Evolutionary conservation across 73 alveolate genomes (phyloP).

Genomic region (Vitrella brassicaformis): DNA sequence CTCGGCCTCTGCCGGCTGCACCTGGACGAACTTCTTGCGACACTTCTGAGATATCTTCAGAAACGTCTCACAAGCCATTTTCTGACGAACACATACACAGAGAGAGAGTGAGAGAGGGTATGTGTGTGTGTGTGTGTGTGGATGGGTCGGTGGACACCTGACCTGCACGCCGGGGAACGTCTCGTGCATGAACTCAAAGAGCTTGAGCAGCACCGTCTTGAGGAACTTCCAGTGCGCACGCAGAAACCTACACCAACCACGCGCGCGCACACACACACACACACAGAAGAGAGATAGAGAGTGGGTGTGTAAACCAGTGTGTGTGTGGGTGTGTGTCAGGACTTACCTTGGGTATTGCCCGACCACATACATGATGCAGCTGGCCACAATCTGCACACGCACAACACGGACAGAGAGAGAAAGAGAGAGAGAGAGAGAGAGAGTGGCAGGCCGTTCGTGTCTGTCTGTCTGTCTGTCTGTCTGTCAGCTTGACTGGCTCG

Average conservation of each 20-base stretch:
- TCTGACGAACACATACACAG: too few relatives aligned
- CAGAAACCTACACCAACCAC: too few relatives aligned
- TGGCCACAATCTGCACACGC: conserved; percentile 45
- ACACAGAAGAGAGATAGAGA: too few relatives aligned
- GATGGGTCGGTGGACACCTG: too few relatives aligned
- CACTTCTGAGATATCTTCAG: too few relatives aligned
- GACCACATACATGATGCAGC: conserved; percentile 85
- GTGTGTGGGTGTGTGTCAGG: neutral
- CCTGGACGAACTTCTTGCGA: too few relatives aligned
- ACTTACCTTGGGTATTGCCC: conserved; percentile 80
- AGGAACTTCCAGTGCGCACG: conserved; percentile 84
- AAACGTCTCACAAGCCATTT: too few relatives aligned
- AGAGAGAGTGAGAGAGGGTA: too few relatives aligned
- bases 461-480: too few relatives aligned
- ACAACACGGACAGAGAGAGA: neutral
- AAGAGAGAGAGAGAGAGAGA: neutral
- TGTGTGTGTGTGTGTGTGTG: too few relatives aligned
- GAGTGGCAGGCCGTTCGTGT: neutral
- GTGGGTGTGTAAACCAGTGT: neutral
- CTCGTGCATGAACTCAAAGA: conserved; percentile 92
- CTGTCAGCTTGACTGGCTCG: neutral
- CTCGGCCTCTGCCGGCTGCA: too few relatives aligned
- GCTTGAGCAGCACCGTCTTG: conserved; percentile 78
- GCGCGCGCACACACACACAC: too few relatives aligned
- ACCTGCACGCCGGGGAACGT: conserved; percentile 86